Percentiles rank a stretch among this genome's conserved stretches.
phyloP scores from a whole-genome alignment of 345 rosid genomes.

The Atalantia buxifolia region DNA sequence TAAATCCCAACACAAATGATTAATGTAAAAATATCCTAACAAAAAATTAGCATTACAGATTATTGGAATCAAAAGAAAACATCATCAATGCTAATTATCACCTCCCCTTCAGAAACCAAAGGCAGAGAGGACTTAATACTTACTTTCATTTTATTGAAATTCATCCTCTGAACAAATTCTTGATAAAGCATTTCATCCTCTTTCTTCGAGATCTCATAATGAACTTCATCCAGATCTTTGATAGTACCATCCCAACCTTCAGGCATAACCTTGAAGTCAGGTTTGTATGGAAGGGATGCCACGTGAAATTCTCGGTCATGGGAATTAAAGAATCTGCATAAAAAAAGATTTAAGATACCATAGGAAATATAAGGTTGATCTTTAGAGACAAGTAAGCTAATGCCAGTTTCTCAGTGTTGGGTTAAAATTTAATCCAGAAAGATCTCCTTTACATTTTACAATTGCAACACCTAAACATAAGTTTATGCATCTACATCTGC shows the following conservation, averaged over 20 bases:
- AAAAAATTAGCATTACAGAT: not conserved
- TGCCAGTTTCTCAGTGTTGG: not conserved
- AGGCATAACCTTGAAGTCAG: slow-evolving; percentile 96
- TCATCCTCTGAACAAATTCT: slow-evolving; percentile 76
- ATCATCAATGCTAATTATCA: not conserved
- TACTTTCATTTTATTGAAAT: slow-evolving; percentile 93
- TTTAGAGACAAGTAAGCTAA: not conserved
- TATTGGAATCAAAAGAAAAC: not conserved
- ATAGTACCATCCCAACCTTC: slow-evolving; percentile 98
- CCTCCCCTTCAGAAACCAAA: not conserved
- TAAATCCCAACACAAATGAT: not conserved
- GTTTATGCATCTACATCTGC: too few species aligned
- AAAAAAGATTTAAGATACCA: not conserved
- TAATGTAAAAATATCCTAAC: not conserved
- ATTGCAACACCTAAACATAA: not conserved
- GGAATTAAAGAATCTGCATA: slow-evolving; percentile 67
- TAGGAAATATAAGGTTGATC: not conserved
- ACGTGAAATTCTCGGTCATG: slow-evolving; percentile 97
- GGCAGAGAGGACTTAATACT: slow-evolving; percentile 7
- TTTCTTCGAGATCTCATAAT: slow-evolving; percentile 95
- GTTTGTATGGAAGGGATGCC: slow-evolving; percentile 88
- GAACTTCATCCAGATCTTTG: slow-evolving; percentile 87
- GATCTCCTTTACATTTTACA: not conserved
- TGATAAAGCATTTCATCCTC: slow-evolving; percentile 90
- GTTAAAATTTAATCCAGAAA: too few species aligned